Evolutionary conservation across 768 basidiomycete species (phyloP), one percentile per base, ranked within the genome.

Genomic region (Rhizopogon vinicolor): DNA sequence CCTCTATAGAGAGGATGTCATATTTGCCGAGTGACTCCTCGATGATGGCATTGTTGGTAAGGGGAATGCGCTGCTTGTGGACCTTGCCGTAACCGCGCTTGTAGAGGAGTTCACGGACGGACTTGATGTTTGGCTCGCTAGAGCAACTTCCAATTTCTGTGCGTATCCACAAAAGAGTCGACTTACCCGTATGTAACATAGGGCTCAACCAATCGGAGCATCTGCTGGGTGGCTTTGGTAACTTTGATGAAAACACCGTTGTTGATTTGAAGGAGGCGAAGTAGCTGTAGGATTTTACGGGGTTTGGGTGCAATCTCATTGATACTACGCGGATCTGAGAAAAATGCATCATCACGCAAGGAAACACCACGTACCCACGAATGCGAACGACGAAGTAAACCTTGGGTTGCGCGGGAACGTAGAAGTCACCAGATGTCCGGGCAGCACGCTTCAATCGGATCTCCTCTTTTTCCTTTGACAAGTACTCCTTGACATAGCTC

Each of bases 291-390:
- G 71, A 99, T 98, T 83, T 99, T 99, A 71, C 94, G 89, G 68
- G 97, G 97, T 78, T 99, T 99, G 57, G 97, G 97, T 54, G 97
- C 93, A 69, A 99, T 97, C 72, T 98, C 93, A 75, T 98, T 98
- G 81, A 99, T 94, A 96, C 97, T 94, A 62, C 9, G 52, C 29
- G 14, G 8, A 35, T 10, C 14, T 58, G 40, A 44, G 13, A 56
- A 49, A 16, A n/a, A 31, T 35, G 40, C 14, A 48, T 67, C 37
- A 66, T 50, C 48, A 16, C 39, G 41, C n/a, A 25, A 22, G 14
- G 39, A 46, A 39, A 48, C 39, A 22, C 28, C 13, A 81, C 91
- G 71, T 67, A 95, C 93, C 93, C 96, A 72, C 93, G 89, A 70
- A 98, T 93, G 76, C 97, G 88, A 67, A 99, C 77, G 63, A 99